Evolutionary conservation across 2,329 filamentous ascomycete species (phyloP).

Genomic region (Alternaria gaisen): DNA sequence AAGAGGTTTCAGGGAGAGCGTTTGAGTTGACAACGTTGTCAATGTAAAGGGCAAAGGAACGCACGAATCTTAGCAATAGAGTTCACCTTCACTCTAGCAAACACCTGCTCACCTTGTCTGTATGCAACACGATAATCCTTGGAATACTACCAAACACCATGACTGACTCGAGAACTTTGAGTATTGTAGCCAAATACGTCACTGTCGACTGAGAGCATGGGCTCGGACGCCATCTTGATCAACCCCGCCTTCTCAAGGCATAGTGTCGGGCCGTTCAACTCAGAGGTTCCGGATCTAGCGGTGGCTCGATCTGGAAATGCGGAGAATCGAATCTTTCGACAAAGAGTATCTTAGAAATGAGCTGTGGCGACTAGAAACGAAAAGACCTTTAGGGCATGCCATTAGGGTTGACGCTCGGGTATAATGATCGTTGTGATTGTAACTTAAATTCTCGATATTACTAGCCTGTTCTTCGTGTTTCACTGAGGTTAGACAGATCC

Average conservation of each 20-base stretch:
- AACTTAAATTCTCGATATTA: neutral
- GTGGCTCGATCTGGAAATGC: neutral
- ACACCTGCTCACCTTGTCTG: neutral
- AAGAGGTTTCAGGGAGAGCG: neutral
- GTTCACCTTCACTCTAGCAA: neutral
- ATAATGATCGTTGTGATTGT: neutral
- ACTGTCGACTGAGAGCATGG: neutral
- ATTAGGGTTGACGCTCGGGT: neutral
- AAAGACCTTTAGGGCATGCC: neutral
- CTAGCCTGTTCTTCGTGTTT: neutral
- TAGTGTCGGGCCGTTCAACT: too few relatives aligned
- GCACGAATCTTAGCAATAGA: neutral
- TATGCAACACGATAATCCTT: neutral
- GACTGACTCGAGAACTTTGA: neutral
- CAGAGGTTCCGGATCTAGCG: neutral
- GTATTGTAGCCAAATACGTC: neutral
- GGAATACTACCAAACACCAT: neutral
- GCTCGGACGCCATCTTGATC: neutral
- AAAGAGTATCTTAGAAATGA: neutral
- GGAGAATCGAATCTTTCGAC: neutral
- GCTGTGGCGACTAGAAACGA: neutral
- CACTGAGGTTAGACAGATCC: neutral
- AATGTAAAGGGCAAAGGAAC: neutral
- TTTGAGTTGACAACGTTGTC: neutral
- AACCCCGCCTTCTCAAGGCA: neutral